phyloP scores from a whole-genome alignment of 192 early-diverging fungal genomes.

The Coemansia sp. region DNA sequence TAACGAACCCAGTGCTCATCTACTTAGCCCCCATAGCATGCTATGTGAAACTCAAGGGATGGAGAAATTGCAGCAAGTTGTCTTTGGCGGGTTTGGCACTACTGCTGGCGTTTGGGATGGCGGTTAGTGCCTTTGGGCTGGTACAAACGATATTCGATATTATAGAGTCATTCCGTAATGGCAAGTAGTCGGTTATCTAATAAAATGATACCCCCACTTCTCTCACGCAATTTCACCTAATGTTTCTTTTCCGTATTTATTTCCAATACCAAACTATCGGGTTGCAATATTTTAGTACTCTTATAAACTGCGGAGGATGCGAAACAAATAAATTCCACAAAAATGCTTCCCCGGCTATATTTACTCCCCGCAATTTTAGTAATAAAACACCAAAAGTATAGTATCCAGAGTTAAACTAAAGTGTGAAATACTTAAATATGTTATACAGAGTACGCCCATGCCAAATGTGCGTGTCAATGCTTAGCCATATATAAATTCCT shows the following conservation, averaged over 20 bases:
- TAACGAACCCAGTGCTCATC: constrained; percentile 68
- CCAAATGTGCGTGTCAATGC: no score
- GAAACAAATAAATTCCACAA: not conserved
- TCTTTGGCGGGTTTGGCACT: constrained; percentile 17
- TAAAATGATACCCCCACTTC: not conserved
- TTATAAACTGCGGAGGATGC: not conserved
- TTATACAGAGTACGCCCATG: no score
- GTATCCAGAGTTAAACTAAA: no score
- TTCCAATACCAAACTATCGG: no score
- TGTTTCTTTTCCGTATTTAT: no score
- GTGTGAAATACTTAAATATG: no score
- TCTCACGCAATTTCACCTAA: not conserved
- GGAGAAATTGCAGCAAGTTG: constrained; percentile 43
- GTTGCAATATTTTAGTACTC: not conserved
- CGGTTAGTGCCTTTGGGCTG: constrained; percentile 63
- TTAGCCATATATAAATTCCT: no score
- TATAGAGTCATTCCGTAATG: constrained; percentile 29
- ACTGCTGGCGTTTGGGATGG: constrained; percentile 56
- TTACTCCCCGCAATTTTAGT: no score
- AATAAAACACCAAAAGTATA: no score
- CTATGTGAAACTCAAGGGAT: constrained; percentile 66
- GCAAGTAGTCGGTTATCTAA: constrained; percentile 4
- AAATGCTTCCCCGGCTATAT: not conserved
- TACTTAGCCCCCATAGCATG: constrained; percentile 73
- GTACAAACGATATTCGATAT: constrained; percentile 62